phyloP scores from a whole-genome alignment of 2,329 filamentous ascomycete genomes.

The Waltergamsia citrina region DNA sequence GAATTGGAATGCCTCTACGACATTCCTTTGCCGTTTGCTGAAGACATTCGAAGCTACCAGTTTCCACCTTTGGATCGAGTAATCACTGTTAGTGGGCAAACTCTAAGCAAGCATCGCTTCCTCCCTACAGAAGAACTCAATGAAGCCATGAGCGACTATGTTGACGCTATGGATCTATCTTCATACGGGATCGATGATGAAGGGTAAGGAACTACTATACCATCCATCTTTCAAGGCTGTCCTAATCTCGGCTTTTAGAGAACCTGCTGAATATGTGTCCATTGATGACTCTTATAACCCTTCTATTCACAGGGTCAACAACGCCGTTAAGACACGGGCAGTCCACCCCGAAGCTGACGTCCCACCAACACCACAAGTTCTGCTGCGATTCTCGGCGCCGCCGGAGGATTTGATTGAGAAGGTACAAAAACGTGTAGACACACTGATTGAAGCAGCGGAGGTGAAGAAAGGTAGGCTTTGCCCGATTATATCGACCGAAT shows the following conservation, averaged over 20 bases:
- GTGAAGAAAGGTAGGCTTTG: slow-evolving; percentile 66
- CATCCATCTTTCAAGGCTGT: not conserved
- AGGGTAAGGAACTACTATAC: slow-evolving; percentile 45
- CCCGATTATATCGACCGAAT: not conserved
- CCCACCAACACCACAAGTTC: slow-evolving; percentile 49
- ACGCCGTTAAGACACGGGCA: slow-evolving; percentile 76
- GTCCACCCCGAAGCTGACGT: slow-evolving; percentile 59
- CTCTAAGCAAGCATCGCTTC: slow-evolving; percentile 72
- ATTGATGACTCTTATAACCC: slow-evolving; percentile 81
- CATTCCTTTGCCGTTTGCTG: slow-evolving; percentile 82
- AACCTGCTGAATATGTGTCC: slow-evolving; percentile 56
- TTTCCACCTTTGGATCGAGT: slow-evolving; percentile 87
- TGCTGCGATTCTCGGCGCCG: slow-evolving; percentile 65
- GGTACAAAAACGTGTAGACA: slow-evolving; percentile 47
- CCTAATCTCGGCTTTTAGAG: slow-evolving; percentile 16
- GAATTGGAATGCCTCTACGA: slow-evolving; percentile 83
- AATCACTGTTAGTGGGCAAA: slow-evolving; percentile 75
- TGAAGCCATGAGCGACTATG: slow-evolving; percentile 80
- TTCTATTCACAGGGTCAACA: slow-evolving; percentile 77
- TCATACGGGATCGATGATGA: slow-evolving; percentile 63
- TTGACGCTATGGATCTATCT: slow-evolving; percentile 86
- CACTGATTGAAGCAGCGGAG: slow-evolving; percentile 59
- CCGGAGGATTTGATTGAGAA: slow-evolving; percentile 56
- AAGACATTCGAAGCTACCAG: slow-evolving; percentile 82
- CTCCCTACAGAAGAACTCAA: slow-evolving; percentile 67